Evolutionary conservation across 345 rosid genomes (phyloP).

Genomic region (Populus pruinosa): DNA sequence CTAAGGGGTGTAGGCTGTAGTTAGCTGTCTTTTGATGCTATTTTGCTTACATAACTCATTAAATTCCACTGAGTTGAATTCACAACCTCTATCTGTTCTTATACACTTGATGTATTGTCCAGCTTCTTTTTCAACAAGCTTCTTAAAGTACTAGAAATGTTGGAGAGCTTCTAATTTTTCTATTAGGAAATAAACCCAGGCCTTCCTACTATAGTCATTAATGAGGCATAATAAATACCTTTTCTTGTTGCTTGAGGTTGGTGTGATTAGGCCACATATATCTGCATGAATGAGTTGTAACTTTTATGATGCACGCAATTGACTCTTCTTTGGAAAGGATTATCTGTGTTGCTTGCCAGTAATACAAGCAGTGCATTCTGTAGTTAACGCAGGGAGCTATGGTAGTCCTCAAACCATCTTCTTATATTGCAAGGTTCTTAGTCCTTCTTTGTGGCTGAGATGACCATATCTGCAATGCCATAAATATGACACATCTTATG

Average conservation of each 20-base stretch:
- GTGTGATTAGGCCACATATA: background rate
- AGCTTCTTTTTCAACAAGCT: no score
- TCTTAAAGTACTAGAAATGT: no score
- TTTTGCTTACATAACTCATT: no score
- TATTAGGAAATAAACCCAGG: no score
- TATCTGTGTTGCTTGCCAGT: background rate
- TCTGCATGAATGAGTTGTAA: slow-evolving; percentile 5
- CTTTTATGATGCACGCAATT: background rate
- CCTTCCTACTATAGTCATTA: background rate
- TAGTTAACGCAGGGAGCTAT: background rate
- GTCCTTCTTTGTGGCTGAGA: background rate
- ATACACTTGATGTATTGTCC: no score
- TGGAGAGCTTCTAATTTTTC: no score
- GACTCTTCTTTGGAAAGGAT: background rate
- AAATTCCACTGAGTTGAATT: no score
- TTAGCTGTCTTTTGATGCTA: no score
- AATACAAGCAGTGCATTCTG: background rate
- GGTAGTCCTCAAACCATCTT: slow-evolving; percentile 2
- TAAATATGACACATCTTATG: background rate
- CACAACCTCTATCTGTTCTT: no score
- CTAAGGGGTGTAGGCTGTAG: no score
- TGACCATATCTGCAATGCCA: slow-evolving; percentile 8
- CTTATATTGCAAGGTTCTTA: background rate
- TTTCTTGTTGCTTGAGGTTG: background rate
- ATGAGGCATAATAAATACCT: background rate